Conservation (phyloP, 2,329 filamentous ascomycete species). For the Fusarium foetens region DNA sequence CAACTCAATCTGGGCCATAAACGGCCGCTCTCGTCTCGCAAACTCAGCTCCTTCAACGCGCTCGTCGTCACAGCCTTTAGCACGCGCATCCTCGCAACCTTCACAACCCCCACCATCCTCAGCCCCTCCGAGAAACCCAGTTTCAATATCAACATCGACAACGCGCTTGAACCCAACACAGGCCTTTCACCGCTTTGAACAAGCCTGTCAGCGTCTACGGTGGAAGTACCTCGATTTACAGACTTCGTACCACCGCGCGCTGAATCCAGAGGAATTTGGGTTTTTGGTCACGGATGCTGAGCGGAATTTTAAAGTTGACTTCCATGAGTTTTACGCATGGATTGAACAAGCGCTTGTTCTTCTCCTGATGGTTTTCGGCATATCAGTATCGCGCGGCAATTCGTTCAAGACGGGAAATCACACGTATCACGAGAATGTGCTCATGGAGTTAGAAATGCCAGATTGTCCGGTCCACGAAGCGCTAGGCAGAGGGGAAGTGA, state of each 20-base stretch:
- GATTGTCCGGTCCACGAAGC: conserved; percentile 65
- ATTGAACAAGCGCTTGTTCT: conserved; percentile 77
- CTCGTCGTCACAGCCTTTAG: conserved; percentile 25
- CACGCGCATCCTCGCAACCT: neutral
- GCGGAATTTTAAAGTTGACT: conserved; percentile 81
- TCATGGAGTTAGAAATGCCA: conserved; percentile 68
- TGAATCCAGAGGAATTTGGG: conserved; percentile 49
- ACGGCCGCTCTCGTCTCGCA: conserved; percentile 10
- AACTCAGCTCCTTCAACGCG: conserved; percentile 8
- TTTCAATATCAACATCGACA: conserved; percentile 1
- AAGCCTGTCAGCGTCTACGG: conserved; percentile 68
- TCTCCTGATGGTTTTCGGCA: conserved; percentile 71
- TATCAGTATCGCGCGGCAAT: conserved; percentile 56
- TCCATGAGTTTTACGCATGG: conserved; percentile 79
- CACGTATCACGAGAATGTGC: conserved; percentile 75
- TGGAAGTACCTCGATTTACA: conserved; percentile 72
- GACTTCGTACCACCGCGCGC: conserved; percentile 64
- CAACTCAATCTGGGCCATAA: conserved; percentile 42
- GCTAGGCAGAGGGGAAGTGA: conserved; percentile 65
- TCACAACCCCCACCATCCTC: neutral
- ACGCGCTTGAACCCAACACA: conserved; percentile 46
- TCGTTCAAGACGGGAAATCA: conserved; percentile 49
- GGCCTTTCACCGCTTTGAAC: conserved; percentile 67
- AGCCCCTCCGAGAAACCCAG: neutral
- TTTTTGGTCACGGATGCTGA: conserved; percentile 60